A percentile compares a stretch with the other conserved stretches of the same genome.
phyloP scores from a whole-genome alignment of 495 filamentous ascomycete species.

The Cairneyella variabilis region DNA sequence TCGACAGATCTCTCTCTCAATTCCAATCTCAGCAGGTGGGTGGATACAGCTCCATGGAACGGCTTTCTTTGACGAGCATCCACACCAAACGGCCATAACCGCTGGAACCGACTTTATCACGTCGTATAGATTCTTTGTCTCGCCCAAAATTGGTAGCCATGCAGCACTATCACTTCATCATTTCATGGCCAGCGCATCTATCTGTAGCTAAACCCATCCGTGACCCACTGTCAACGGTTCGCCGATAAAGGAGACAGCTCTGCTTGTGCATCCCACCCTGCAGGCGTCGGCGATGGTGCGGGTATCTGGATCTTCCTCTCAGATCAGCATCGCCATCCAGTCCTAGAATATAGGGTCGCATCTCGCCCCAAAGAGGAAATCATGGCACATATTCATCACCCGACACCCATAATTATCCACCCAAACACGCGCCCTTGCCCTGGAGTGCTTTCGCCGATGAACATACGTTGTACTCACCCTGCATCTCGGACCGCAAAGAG shows the following conservation, averaged over 20 bases:
- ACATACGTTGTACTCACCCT: neutral
- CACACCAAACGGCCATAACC: neutral
- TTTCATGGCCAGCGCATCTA: neutral
- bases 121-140: neutral
- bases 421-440: neutral
- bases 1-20: conserved; percentile 1
- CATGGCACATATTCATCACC: neutral
- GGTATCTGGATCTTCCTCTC: neutral
- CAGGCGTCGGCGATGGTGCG: neutral
- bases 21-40: neutral
- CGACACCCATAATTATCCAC: neutral
- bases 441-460: neutral
- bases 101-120: neutral
- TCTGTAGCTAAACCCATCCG: neutral
- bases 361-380: neutral
- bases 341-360: neutral
- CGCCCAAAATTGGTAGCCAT: neutral
- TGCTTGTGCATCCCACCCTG: neutral
- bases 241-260: neutral
- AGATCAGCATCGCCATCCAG: neutral
- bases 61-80: neutral
- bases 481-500: neutral
- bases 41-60: neutral
- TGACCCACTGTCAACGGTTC: neutral
- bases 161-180: neutral